Evolutionary conservation across 331 rosid genomes (phyloP), one percentile per base, ranked within the genome.

Genomic region (Malus hybrid): DNA sequence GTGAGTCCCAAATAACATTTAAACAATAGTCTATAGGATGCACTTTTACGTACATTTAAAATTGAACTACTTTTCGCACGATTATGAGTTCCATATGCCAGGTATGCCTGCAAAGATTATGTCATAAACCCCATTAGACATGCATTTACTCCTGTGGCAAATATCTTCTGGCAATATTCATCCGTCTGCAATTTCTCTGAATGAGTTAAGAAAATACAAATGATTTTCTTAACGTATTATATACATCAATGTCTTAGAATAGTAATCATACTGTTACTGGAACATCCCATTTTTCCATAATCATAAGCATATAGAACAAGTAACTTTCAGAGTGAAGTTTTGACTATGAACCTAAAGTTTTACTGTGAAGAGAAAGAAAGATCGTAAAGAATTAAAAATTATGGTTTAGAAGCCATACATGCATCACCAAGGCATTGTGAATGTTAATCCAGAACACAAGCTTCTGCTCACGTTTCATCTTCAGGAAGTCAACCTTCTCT

Each of bases 371-470:
- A 52, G 32, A 64, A 50, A 48, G 44, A 46, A n/a, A 13, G 4
- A 19, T 15, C 10, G 12, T 28, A 13, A 29, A 55, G 1, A 15
- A 57, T 6, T 13, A 24, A 61, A 24, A 14, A 16, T n/a, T 16
- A 16, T 10, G 63, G 14, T 18, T 48, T 33, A 7, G 48, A 36
- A 50, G 13, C 48, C 86, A 44, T 79, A 78, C 86, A 70, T 82
- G 86, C 86, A 83, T 75, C 72, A 79, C 72, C 52, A 83, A 70
- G 72, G 86, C 78, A 72, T 83, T 83, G 71, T 83, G 83, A 71
- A 83, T 83, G 63, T 83, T 83, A 66, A 83, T 83, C 86, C 86
- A 83, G 65, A 83, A 83, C 2, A 77, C 83, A 71, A 83, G 78
- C 78, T 75, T 83, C 86, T 83, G 83, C 70, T 78, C 83, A 18